These are phyloP conservation scores for Cutaneotrichosporon daszewskae DNA, from an alignment of 1,284 basidiomycete species.

Conservation along the genomic window DNA sequence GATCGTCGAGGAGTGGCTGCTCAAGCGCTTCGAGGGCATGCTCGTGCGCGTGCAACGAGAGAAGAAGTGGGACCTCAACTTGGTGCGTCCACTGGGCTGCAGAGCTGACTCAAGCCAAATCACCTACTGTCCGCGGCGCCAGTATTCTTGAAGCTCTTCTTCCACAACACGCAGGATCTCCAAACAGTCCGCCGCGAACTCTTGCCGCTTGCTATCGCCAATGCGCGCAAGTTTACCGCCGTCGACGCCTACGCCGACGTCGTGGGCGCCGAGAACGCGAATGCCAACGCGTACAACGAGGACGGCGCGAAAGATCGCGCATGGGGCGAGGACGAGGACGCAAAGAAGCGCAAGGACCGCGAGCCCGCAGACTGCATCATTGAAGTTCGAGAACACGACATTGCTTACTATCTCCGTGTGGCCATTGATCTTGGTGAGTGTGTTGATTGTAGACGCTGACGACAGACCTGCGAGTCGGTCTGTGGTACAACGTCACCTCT, in stretches of 20 bases:
- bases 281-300: conserved; percentile 50
- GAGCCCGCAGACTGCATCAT: conserved; percentile 88
- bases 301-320: conserved; percentile 45
- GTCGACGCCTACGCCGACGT: conserved; percentile 98
- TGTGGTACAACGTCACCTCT: conserved; percentile 92
- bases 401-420: conserved; percentile 94
- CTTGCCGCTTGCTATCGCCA: conserved; percentile 79
- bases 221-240: conserved; percentile 88
- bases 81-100: conserved; percentile 47
- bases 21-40: conserved; percentile 86
- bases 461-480: conserved; percentile 82
- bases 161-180: conserved; percentile 88
- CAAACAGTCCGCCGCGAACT: conserved; percentile 81
- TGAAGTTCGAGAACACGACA: conserved; percentile 93
- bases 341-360: conserved; percentile 49
- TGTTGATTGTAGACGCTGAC: neutral
- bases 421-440: conserved; percentile 82
- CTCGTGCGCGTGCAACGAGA: conserved; percentile 71
- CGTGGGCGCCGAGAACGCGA: conserved; percentile 65
- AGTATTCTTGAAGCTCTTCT: conserved; percentile 81
- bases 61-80: conserved; percentile 86
- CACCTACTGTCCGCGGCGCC: conserved; percentile 89
- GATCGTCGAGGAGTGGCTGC: conserved; percentile 90
- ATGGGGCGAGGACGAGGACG: conserved; percentile 56
- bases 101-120: conserved; percentile 58